A percentile compares a stretch with the other conserved stretches of the same genome.
phyloP scores from a whole-genome alignment of 163 green algal genomes.

The Coccomyxa subellipsoidea region DNA sequence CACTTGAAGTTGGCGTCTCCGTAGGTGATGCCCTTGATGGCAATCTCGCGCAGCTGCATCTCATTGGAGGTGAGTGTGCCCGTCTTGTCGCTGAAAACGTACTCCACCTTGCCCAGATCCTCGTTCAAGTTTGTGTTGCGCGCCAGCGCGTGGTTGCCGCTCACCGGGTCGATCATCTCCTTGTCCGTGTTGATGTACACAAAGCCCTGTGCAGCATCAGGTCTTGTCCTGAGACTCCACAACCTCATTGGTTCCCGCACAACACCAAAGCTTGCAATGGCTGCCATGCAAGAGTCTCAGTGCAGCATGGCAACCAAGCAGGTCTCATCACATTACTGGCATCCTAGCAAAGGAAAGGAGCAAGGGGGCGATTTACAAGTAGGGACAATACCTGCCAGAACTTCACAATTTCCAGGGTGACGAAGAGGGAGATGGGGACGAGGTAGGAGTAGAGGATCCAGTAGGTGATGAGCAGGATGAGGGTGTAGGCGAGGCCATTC shows the following conservation, averaged over 20 bases:
- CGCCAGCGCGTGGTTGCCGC: conserved; percentile 9
- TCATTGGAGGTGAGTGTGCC: conserved; percentile 79
- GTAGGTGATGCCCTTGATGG: conserved; percentile 47
- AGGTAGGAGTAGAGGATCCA: conserved; percentile 84
- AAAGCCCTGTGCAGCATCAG: conserved; percentile 17
- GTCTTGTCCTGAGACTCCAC: background rate
- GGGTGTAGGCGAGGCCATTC: conserved; percentile 52
- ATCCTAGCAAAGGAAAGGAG: no score
- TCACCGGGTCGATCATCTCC: conserved; percentile 20
- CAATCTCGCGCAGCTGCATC: conserved; percentile 65
- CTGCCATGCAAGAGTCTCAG: background rate
- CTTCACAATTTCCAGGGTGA: conserved; percentile 87
- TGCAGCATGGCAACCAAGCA: no score
- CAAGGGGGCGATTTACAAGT: no score
- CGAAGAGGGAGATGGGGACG: conserved; percentile 85
- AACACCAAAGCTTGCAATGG: background rate
- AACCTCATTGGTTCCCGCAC: background rate
- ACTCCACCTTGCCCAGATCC: conserved; percentile 82
- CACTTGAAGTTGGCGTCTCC: conserved; percentile 32
- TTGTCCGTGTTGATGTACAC: conserved; percentile 33
- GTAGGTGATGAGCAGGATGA: conserved; percentile 76
- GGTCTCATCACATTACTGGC: no score
- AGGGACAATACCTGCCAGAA: conserved; percentile 63
- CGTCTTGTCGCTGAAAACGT: conserved; percentile 91
- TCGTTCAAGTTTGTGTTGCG: conserved; percentile 43